Evolutionary conservation across 257 asterid genomes (phyloP).

Genomic region (Gardenia jasminoides): DNA sequence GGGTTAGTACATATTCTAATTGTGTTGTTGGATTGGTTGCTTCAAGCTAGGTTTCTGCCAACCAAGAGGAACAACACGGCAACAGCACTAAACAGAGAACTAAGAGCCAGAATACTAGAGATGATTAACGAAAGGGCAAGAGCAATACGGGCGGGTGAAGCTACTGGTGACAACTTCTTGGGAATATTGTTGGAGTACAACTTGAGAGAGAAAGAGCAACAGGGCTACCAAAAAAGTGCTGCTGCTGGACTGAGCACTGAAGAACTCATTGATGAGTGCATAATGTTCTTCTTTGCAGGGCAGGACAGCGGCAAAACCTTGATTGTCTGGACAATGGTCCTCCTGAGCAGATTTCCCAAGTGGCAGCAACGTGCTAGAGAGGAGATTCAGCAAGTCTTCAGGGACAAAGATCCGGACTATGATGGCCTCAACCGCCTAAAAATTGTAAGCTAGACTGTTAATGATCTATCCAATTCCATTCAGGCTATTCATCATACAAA

Average conservation of each 20-base stretch:
- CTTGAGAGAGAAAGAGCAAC: constrained; percentile 4
- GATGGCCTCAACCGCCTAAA: constrained; percentile 28
- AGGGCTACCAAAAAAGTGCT: constrained; percentile 12
- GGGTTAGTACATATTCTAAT: no score
- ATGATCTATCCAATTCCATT: no score
- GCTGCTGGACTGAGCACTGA: constrained; percentile 25
- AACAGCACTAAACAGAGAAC: no score
- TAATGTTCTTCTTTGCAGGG: constrained; percentile 32
- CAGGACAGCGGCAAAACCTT: constrained; percentile 26
- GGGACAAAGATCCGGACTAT: constrained; percentile 10
- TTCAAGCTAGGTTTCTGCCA: no score
- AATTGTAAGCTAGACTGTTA: no score
- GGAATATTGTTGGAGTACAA: constrained; percentile 28
- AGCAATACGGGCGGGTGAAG: constrained; percentile 17
- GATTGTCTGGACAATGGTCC: constrained; percentile 28
- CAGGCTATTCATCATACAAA: no score
- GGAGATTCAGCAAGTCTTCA: constrained; percentile 20
- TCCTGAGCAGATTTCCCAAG: constrained; percentile 15
- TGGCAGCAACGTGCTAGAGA: constrained; percentile 34
- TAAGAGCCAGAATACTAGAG: no score
- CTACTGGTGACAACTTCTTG: constrained; percentile 18
- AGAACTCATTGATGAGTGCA: constrained; percentile 31
- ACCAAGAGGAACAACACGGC: no score
- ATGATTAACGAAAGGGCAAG: no score
- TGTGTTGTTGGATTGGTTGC: no score